Evolutionary conservation across 106 monocot species (phyloP).

Genomic region (Vanilla planifolia): DNA sequence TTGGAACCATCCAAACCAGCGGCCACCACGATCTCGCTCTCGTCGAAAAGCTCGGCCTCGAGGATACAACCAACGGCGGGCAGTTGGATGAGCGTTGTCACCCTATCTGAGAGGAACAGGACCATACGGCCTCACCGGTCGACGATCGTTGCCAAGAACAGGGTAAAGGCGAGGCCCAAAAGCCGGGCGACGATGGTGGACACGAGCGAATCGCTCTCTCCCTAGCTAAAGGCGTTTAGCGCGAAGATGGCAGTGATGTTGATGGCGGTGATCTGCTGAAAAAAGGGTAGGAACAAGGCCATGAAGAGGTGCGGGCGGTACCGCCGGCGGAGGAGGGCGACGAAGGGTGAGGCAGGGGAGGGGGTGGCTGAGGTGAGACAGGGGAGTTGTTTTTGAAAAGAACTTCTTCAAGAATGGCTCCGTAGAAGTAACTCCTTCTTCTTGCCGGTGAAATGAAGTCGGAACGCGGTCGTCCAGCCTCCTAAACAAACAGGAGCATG

Average conservation of each 20-base stretch:
- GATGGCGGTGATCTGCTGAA: constrained; percentile 41
- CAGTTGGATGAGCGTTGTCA: constrained; percentile 39
- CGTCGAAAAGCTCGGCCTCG: constrained; percentile 19
- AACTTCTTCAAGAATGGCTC: too few relatives aligned
- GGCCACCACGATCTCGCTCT: constrained; percentile 37
- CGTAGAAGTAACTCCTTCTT: too few relatives aligned
- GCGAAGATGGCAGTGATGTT: constrained; percentile 27
- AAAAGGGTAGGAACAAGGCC: constrained; percentile 28
- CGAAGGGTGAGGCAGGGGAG: too few relatives aligned
- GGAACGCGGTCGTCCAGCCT: too few relatives aligned
- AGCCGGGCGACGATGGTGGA: constrained; percentile 17
- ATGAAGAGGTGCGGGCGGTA: constrained; percentile 41
- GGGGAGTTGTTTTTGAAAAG: too few relatives aligned
- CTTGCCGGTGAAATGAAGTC: too few relatives aligned
- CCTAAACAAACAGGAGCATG: too few relatives aligned
- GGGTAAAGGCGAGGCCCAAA: constrained; percentile 5
- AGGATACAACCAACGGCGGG: constrained; percentile 17
- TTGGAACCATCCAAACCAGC: constrained; percentile 17
- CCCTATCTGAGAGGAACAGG: constrained; percentile 36
- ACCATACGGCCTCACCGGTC: constrained; percentile 26
- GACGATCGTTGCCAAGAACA: constrained; percentile 6
- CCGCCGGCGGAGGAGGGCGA: too few relatives aligned
- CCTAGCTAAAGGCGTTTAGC: constrained; percentile 30
- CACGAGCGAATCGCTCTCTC: constrained; percentile 19
- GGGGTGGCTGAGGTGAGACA: too few relatives aligned